Evolutionary conservation across 306 rosid species (phyloP).

Genomic region (Rosa rugosa): DNA sequence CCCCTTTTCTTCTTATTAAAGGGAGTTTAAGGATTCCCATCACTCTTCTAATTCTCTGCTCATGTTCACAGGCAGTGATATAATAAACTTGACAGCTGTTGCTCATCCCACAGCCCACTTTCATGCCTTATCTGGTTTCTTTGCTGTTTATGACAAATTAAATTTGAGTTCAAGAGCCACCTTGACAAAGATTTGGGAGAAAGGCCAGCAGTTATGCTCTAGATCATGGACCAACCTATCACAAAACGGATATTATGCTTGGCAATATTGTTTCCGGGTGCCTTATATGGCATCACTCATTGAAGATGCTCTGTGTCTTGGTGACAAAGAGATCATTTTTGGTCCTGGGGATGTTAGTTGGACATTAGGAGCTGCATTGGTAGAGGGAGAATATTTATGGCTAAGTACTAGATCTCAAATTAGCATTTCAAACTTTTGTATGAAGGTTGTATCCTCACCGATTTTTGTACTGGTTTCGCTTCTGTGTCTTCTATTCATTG

Average conservation of each 20-base stretch:
- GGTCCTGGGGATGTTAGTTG: slow-evolving; percentile 89
- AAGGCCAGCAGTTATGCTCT: slow-evolving; percentile 69
- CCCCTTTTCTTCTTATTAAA: not conserved
- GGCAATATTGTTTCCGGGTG: slow-evolving; percentile 68
- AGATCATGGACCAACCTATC: slow-evolving; percentile 53
- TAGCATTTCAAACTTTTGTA: slow-evolving; percentile 34
- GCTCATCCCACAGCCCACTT: slow-evolving; percentile 44
- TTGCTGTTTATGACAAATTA: slow-evolving; percentile 62
- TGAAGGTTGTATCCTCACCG: slow-evolving; percentile 48
- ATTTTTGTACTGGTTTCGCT: slow-evolving; percentile 58
- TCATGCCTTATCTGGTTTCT: slow-evolving; percentile 83
- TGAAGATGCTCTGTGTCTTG: slow-evolving; percentile 64
- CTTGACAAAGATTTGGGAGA: slow-evolving; percentile 63
- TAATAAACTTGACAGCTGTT: slow-evolving; percentile 48
- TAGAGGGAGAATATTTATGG: slow-evolving; percentile 58
- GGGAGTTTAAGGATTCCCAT: not conserved
- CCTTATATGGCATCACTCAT: slow-evolving; percentile 85
- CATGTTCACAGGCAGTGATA: slow-evolving; percentile 50
- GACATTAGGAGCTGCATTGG: slow-evolving; percentile 85
- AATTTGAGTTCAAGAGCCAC: slow-evolving; percentile 64
- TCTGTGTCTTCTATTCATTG: slow-evolving; percentile 53
- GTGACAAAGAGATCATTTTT: slow-evolving; percentile 59
- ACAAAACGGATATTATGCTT: slow-evolving; percentile 39
- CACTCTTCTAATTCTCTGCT: slow-evolving; percentile 11
- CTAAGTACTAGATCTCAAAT: slow-evolving; percentile 27